Base-by-base conservation (phyloP, 139 green algal species). In the Chlamydomonas urium region DNA sequence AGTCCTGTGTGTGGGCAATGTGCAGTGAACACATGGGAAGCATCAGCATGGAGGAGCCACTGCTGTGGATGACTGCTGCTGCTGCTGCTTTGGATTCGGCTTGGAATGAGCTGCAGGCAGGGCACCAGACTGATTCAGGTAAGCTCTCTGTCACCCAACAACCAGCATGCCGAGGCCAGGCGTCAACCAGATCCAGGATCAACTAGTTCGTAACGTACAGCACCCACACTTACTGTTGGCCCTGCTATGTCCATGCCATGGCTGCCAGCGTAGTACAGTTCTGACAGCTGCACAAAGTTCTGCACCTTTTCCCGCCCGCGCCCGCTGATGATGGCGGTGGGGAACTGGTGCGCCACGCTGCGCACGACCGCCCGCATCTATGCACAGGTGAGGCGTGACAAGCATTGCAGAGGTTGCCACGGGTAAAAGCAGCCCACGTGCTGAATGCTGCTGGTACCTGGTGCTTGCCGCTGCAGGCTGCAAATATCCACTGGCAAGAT, bases 201-300 rank as follows among this genome's bases (percentile, higher is more conserved):
- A n/a, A n/a, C n/a, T n/a, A n/a, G n/a, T n/a, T n/a, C n/a, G n/a
- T n/a, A n/a, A n/a, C 45, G 45, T 21, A 56, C 17, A 56, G 45
- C 21, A 56, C 34, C 24, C 32, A 69, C 5, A 36, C 68, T 77
- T 29, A 89, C 82, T 79, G 48, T 32, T 0, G 94, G 94, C 0
- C 91, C 90, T 21, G 82, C 87, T 61, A 99, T 99, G 78, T 99
- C 95, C 85, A 99, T 90, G 26, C 95, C 95, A 77, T 99, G 95
- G 65, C 87, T 96, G 71, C 95, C 95, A 5, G 95, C 95, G 69
- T 99, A 99, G 79, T 90, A 99, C 33, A 99, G 82, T 79, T 98
- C 91, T 14, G 79, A 73, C 61, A 99, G 72, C 62, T 90, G 82
- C 50, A 99, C 95, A 84, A 99, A 99, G 21, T 75, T 69, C 69